A percentile compares a stretch with the other conserved stretches of the same genome.
These are phyloP conservation scores for Casuarina glauca DNA, from an alignment of 306 rosid genomes.

Conservation along the genomic window DNA sequence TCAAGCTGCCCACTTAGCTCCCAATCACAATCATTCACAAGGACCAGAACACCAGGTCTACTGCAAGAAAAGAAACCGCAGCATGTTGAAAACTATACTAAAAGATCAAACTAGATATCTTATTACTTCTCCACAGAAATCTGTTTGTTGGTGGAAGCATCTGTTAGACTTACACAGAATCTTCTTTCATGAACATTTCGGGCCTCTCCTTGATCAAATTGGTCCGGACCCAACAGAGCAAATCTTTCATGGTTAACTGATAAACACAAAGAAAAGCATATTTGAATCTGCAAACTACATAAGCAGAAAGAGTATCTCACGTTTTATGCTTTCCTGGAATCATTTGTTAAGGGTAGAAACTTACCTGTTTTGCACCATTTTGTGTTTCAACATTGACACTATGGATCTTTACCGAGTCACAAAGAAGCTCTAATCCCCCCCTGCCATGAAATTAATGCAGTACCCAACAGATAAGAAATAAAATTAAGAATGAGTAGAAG, in stretches of 20 bases:
- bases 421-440: slow-evolving; percentile 94
- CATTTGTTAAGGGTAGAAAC: background rate
- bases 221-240: slow-evolving; percentile 78
- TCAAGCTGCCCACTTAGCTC: slow-evolving; percentile 87
- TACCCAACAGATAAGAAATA: slow-evolving; percentile 21
- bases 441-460: slow-evolving; percentile 38
- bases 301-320: background rate
- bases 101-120: background rate
- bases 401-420: slow-evolving; percentile 83
- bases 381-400: slow-evolving; percentile 59
- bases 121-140: background rate
- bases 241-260: slow-evolving; percentile 80
- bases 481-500: slow-evolving; percentile 2
- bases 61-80: slow-evolving; percentile 48
- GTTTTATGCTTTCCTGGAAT: background rate
- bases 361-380: slow-evolving; percentile 62
- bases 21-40: slow-evolving; percentile 95
- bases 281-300: slow-evolving; percentile 5
- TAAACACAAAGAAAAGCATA: slow-evolving; percentile 22
- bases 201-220: slow-evolving; percentile 95
- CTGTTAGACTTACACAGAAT: slow-evolving; percentile 70
- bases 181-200: slow-evolving; percentile 97
- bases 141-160: background rate
- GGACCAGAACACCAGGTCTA: slow-evolving; percentile 96
- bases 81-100: background rate